Percentiles rank a stretch among this genome's conserved stretches.
phyloP scores from a whole-genome alignment of 2,329 filamentous ascomycete species.

The Cytospora leucostoma region DNA sequence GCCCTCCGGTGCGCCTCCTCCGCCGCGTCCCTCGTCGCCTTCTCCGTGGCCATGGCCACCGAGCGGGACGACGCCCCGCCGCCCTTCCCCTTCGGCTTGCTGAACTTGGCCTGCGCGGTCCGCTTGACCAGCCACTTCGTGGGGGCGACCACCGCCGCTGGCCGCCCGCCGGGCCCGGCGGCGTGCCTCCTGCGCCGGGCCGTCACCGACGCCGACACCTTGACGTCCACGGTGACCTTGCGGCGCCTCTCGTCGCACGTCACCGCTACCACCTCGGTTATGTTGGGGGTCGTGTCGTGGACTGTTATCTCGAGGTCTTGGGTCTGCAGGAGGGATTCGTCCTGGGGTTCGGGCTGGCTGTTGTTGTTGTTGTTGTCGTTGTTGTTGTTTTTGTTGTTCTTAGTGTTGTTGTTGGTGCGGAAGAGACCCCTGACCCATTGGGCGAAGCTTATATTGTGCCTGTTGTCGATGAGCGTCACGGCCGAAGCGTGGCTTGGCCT shows the following conservation, averaged over 20 bases:
- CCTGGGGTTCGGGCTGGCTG: background rate
- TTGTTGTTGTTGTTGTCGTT: background rate
- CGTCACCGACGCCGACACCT: background rate
- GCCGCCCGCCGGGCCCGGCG: background rate
- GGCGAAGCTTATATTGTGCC: background rate
- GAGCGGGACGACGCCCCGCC: background rate
- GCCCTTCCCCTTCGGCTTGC: background rate
- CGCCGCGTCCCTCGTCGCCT: background rate
- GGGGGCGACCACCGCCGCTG: background rate
- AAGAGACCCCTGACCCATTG: background rate
- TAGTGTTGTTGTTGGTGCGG: background rate
- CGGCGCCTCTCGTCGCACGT: background rate
- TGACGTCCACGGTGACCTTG: background rate
- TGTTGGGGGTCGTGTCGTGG: background rate
- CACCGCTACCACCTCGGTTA: background rate
- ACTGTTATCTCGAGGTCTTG: background rate
- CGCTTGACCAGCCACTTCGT: background rate
- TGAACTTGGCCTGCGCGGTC: background rate
- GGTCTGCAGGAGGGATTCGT: background rate
- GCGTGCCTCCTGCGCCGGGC: background rate
- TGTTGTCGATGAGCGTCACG: background rate
- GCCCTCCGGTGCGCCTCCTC: background rate
- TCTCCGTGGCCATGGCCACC: background rate
- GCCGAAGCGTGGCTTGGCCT: background rate
- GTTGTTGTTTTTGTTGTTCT: no score